Conservation (phyloP, 2,329 filamentous ascomycete genomes). For the Mycocentrospora acerina region DNA sequence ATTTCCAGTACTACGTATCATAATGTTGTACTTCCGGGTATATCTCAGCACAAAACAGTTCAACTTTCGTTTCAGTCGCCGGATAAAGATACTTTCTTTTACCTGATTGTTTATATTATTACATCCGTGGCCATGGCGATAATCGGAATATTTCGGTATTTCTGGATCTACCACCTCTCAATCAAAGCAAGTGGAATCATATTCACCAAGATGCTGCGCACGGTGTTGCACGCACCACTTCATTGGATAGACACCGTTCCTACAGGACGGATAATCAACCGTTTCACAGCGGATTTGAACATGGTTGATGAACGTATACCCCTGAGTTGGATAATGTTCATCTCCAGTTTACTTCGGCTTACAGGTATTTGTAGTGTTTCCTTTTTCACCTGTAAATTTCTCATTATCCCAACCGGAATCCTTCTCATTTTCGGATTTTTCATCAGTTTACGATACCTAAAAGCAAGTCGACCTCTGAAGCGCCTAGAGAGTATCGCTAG, state of each 20-base stretch:
- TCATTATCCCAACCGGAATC: constrained; percentile 66
- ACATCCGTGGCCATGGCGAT: constrained; percentile 67
- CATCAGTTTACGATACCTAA: not conserved
- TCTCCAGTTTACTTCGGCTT: not conserved
- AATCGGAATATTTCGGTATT: constrained; percentile 59
- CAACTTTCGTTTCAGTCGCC: not conserved
- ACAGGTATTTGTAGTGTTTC: too few relatives aligned
- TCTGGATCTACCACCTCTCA: constrained; percentile 63
- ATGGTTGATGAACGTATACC: constrained; percentile 58
- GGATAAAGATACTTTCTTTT: constrained; percentile 1
- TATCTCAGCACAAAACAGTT: not conserved
- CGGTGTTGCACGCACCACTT: constrained; percentile 69
- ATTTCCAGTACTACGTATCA: not conserved
- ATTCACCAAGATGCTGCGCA: constrained; percentile 59
- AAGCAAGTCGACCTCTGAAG: too few relatives aligned
- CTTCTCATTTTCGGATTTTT: constrained; percentile 59
- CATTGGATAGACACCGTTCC: constrained; percentile 70
- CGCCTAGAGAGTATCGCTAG: too few relatives aligned
- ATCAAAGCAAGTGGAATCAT: too few relatives aligned
- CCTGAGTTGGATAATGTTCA: not conserved
- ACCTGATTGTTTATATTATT: constrained; percentile 56
- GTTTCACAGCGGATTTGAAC: constrained; percentile 77
- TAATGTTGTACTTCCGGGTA: not conserved
- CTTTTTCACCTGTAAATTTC: constrained; percentile 42
- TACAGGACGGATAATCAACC: constrained; percentile 73